Evolutionary conservation across 495 filamentous ascomycete species (phyloP).

Genomic region (Astrothelium macrocarpum): DNA sequence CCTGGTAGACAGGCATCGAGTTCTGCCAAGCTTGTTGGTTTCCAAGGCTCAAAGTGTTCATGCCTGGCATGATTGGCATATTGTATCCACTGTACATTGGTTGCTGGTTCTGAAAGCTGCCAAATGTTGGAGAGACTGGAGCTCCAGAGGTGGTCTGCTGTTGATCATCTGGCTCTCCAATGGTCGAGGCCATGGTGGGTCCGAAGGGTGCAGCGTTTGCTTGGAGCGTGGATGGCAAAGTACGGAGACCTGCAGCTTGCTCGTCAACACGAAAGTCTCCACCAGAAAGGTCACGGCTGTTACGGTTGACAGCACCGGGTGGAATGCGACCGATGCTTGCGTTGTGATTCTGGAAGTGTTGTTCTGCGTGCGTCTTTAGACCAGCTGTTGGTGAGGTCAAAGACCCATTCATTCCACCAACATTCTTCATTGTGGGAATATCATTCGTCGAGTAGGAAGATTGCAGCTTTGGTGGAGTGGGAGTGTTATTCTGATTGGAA

Average conservation of each 20-base stretch:
- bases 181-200: constrained; percentile 30
- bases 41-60: constrained; percentile 49
- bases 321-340: constrained; percentile 71
- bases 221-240: constrained; percentile 63
- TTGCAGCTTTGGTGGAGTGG: constrained; percentile 50
- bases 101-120: constrained; percentile 23
- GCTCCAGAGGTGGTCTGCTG: constrained; percentile 16
- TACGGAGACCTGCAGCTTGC: constrained; percentile 31
- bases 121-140: constrained; percentile 29
- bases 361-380: constrained; percentile 57
- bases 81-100: constrained; percentile 39
- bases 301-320: constrained; percentile 38
- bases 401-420: constrained; percentile 33
- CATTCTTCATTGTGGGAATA: constrained; percentile 72
- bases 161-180: constrained; percentile 2
- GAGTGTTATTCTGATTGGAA: constrained; percentile 22
- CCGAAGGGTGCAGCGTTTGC: constrained; percentile 66
- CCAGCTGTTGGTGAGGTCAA: constrained; percentile 43
- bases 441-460: constrained; percentile 87
- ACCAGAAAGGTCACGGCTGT: constrained; percentile 54
- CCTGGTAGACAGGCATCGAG: constrained; percentile 38
- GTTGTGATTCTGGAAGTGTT: constrained; percentile 75
- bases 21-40: constrained; percentile 33
- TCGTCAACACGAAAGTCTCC: constrained; percentile 33
- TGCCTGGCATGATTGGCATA: constrained; percentile 49